phyloP scores from a whole-genome alignment of 2,329 filamentous ascomycete genomes.

The Aspergillus melleus region DNA sequence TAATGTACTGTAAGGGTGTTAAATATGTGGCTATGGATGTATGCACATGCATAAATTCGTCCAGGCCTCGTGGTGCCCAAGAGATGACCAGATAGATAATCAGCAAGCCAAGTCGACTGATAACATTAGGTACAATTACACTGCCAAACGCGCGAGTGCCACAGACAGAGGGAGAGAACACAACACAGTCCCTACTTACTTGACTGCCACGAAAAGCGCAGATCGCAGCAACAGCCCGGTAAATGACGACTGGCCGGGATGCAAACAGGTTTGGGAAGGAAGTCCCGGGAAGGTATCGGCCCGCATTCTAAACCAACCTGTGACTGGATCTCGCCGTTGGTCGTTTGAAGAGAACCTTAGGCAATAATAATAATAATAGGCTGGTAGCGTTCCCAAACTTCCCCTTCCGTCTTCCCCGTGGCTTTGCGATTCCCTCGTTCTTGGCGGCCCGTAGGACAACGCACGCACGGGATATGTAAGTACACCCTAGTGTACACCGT shows the following conservation, averaged over 20 bases:
- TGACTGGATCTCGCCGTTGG: not conserved
- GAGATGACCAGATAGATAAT: too few species aligned
- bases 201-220: not conserved
- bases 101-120: too few species aligned
- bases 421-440: too few species aligned
- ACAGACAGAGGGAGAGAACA: not conserved
- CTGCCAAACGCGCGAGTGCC: too few species aligned
- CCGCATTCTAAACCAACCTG: not conserved
- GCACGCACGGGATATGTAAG: not conserved
- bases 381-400: too few species aligned
- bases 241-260: constrained; percentile 3
- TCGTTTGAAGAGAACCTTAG: not conserved
- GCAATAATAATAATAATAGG: too few species aligned
- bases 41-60: not conserved
- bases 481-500: too few species aligned
- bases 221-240: not conserved
- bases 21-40: too few species aligned
- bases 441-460: not conserved
- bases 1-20: too few species aligned
- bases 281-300: not conserved
- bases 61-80: too few species aligned
- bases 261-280: constrained; percentile 4
- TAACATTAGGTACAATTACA: not conserved
- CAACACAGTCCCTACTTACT: too few species aligned
- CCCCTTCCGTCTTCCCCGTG: not conserved